These are phyloP conservation scores for Lanmaoa rubissima DNA, from an alignment of 768 basidiomycete species.

Conservation along the genomic window DNA sequence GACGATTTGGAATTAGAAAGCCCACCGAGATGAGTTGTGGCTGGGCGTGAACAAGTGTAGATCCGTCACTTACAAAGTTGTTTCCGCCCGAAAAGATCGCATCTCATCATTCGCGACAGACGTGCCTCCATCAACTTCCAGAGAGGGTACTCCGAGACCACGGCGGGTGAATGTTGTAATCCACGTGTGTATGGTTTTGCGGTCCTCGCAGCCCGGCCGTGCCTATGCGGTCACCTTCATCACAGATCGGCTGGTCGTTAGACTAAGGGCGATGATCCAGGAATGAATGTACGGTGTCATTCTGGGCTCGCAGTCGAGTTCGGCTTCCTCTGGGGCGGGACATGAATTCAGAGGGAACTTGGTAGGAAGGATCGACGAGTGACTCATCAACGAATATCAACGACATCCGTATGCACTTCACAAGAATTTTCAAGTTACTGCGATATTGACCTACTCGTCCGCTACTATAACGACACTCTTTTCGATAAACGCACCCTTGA, in stretches of 20 bases:
- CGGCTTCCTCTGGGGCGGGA: too few relatives aligned
- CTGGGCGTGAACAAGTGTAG: not conserved
- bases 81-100: not conserved
- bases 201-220: not conserved
- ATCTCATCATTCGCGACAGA: not conserved
- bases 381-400: not conserved
- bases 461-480: slow-evolving; percentile 8
- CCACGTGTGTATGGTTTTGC: not conserved
- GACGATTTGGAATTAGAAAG: not conserved
- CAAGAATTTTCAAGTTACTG: not conserved
- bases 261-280: too few relatives aligned
- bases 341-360: not conserved
- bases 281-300: too few relatives aligned
- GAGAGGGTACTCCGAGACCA: not conserved
- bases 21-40: not conserved
- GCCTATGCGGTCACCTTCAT: not conserved
- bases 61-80: not conserved
- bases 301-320: too few relatives aligned
- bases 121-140: not conserved
- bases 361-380: not conserved
- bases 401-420: not conserved
- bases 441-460: not conserved
- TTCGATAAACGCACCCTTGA: slow-evolving; percentile 9
- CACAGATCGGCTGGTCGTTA: too few relatives aligned
- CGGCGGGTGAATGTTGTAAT: not conserved